These are phyloP conservation scores for Avena eriantha DNA, from an alignment of 176 grass and related monocot genomes.

Conservation along the genomic window DNA sequence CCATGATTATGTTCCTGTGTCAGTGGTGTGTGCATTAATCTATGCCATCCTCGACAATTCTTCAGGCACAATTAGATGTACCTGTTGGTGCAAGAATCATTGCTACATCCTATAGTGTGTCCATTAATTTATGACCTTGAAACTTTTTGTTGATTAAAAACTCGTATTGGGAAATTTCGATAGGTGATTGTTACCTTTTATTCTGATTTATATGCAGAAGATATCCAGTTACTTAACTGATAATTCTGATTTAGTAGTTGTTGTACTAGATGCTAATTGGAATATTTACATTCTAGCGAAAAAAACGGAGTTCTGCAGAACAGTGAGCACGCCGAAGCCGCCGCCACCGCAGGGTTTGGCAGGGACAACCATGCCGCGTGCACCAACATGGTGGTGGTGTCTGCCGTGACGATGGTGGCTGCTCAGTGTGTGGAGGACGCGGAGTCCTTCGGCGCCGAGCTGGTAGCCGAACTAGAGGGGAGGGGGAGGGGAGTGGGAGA, in stretches of 20 bases:
- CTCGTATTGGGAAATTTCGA: no score
- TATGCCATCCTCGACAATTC: constrained; percentile 36
- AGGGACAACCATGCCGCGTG: constrained; percentile 67
- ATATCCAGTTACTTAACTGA: not conserved
- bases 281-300: not conserved
- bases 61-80: constrained; percentile 36
- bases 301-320: constrained; percentile 61
- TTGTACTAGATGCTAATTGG: not conserved
- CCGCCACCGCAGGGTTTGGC: constrained; percentile 56
- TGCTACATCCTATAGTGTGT: not conserved
- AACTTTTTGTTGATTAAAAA: not conserved
- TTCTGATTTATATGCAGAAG: not conserved
- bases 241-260: not conserved
- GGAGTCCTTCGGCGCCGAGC: constrained; percentile 75
- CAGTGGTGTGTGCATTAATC: constrained; percentile 29
- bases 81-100: not conserved
- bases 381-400: constrained; percentile 81
- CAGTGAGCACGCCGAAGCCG: constrained; percentile 65
- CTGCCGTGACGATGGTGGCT: constrained; percentile 85
- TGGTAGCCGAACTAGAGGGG: no score
- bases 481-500: no score
- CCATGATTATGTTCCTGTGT: constrained; percentile 44
- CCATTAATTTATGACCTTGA: not conserved
- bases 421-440: constrained; percentile 93
- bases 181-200: not conserved